Evolutionary conservation across 306 rosid species (phyloP).

Genomic region (Styphnolobium japonicum): DNA sequence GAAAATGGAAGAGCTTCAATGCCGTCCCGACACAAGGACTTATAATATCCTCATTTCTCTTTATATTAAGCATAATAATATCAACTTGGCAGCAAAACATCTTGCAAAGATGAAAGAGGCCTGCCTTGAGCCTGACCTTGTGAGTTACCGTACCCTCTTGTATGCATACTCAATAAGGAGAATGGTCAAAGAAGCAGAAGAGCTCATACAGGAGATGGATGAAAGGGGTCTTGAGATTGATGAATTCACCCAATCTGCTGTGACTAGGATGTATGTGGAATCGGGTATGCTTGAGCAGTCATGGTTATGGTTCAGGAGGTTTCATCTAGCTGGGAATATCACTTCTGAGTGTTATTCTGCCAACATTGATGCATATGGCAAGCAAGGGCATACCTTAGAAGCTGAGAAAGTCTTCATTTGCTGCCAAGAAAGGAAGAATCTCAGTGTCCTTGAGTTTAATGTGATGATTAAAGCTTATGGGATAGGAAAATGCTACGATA

Average conservation of each 20-base stretch:
- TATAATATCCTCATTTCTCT: constrained; percentile 56
- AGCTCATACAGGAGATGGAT: constrained; percentile 48
- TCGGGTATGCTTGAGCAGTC: constrained; percentile 52
- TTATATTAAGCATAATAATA: constrained; percentile 42
- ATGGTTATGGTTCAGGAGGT: constrained; percentile 54
- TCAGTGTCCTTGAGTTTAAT: constrained; percentile 45
- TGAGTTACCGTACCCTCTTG: constrained; percentile 58
- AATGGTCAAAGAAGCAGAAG: constrained; percentile 50
- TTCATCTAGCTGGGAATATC: too few relatives aligned
- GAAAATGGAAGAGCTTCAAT: constrained; percentile 57
- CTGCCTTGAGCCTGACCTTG: constrained; percentile 38
- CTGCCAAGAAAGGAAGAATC: constrained; percentile 46
- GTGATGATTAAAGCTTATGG: constrained; percentile 67
- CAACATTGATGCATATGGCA: constrained; percentile 60
- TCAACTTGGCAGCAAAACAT: constrained; percentile 42
- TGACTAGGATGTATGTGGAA: constrained; percentile 56
- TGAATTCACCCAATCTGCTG: constrained; percentile 60
- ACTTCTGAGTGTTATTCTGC: too few relatives aligned
- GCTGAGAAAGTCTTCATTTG: constrained; percentile 54
- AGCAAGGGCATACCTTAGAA: constrained; percentile 45
- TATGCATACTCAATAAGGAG: constrained; percentile 57
- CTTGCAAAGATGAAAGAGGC: constrained; percentile 48
- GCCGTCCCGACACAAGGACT: constrained; percentile 58
- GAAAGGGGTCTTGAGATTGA: constrained; percentile 48
- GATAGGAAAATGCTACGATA: constrained; percentile 34